Evolutionary conservation across 768 basidiomycete species (phyloP), one percentile per base, ranked within the genome.

Genomic region (Tulasnella sp.): DNA sequence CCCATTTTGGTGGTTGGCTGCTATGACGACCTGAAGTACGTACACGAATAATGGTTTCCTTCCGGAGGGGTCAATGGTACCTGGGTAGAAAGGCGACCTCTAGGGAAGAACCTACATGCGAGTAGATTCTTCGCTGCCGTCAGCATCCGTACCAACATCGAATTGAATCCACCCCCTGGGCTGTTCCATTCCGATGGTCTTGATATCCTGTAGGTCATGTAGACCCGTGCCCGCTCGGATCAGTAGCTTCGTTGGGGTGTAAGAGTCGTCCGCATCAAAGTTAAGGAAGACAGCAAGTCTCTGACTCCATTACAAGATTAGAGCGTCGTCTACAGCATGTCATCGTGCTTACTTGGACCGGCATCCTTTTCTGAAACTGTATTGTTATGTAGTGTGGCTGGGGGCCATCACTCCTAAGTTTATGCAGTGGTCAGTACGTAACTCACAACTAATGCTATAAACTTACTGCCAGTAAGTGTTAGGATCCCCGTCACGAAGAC

Each of bases 391-490:
- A 86, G 71, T 99, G 94, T 2, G 96, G 96, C 65, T 98, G 96
- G 1, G 93, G 90, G 1, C 96, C 96, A 66, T 98, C 96, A 3
- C 71, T 72, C 61, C 74, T 75, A n/a, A n/a, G 17, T 15, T 2
- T 0, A 12, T 17, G n/a, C 3, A 34, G 29, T 6, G 32, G 42
- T 19, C 9, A 19, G 4, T n/a, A 41, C 0, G 17, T n/a, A 5
- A 35, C 2, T n/a, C 8, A 27, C 15, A n/a, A 55, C 9, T 14
- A 39, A 4, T 2, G 21, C 0, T 8, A 32, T 6, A 19, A 6
- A 76, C 90, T 68, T 68, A 98, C 93, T 98, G 96, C 96, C 96
- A 98, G 67, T 97, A 94, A 0, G 93, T 97, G 37, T 87, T 84
- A 29, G 87, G 83, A 65, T 94, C 86, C 32, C 80, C 79, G 64